Conservation (phyloP, 331 rosid species). For the Rosa hybrid region DNA sequence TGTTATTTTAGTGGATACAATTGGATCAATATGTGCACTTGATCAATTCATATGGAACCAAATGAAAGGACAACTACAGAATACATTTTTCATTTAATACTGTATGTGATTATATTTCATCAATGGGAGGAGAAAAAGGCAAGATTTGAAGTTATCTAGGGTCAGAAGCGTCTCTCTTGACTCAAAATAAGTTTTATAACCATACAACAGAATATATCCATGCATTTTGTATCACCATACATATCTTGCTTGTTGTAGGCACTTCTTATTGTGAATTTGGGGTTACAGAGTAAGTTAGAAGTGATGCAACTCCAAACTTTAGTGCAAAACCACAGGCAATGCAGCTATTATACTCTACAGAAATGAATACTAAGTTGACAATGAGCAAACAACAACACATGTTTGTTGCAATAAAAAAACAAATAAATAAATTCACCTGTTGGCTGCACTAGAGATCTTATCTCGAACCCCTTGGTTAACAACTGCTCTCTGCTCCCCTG, state of each 20-base stretch:
- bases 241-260: not conserved
- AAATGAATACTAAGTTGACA: not conserved
- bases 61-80: not conserved
- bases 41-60: too few relatives aligned
- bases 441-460: conserved; percentile 86
- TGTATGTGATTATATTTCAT: not conserved
- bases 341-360: not conserved
- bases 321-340: not conserved
- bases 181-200: not conserved
- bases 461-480: conserved; percentile 87
- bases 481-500: conserved; percentile 59
- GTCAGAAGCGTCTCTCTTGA: not conserved
- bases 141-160: not conserved
- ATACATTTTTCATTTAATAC: too few relatives aligned
- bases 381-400: not conserved
- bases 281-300: not conserved
- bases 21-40: too few relatives aligned
- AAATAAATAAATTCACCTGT: conserved; percentile 58
- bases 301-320: not conserved
- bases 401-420: not conserved
- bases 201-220: not conserved
- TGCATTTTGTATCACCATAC: not conserved
- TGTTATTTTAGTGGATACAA: not conserved
- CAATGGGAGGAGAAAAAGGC: not conserved
- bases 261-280: not conserved